These are phyloP conservation scores for Basidiobolus meristosporus DNA, from an alignment of 371 early-diverging fungal species.

Conservation along the genomic window DNA sequence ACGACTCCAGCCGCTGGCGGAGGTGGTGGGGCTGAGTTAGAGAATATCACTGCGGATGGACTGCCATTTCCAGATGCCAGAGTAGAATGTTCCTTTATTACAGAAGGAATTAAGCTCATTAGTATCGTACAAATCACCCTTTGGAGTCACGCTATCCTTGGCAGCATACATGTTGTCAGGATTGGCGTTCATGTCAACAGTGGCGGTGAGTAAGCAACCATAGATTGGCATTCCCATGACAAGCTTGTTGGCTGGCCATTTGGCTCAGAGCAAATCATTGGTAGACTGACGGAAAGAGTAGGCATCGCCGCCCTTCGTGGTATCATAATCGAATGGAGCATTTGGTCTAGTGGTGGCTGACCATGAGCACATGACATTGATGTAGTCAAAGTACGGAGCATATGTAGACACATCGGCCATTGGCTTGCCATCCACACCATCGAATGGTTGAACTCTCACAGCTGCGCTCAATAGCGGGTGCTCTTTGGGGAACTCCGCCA, in stretches of 20 bases:
- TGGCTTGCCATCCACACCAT: conserved; percentile 20
- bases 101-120: conserved; percentile 13
- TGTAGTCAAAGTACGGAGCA: conserved; percentile 26
- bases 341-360: conserved; percentile 29
- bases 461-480: conserved; percentile 46
- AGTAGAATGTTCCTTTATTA: conserved; percentile 17
- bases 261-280: too few species aligned
- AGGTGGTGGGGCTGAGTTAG: too few species aligned
- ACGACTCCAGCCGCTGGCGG: too few species aligned
- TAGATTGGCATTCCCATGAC: too few species aligned
- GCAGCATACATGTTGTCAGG: too few species aligned
- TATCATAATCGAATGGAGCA: conserved; percentile 35
- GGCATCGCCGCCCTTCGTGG: conserved; percentile 2
- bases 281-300: too few species aligned
- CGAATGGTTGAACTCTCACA: too few species aligned
- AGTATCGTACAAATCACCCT: conserved; percentile 20
- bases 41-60: conserved; percentile 35
- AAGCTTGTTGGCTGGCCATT: too few species aligned
- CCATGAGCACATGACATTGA: conserved; percentile 39
- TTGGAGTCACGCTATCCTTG: too few species aligned
- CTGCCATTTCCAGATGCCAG: conserved; percentile 53
- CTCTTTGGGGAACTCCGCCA: conserved; percentile 11
- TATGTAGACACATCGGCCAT: conserved; percentile 32
- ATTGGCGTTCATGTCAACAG: too few species aligned
- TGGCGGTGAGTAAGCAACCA: too few species aligned